phyloP scores from a whole-genome alignment of 2,329 filamentous ascomycete species.

The Pyrenophora seminiperda region DNA sequence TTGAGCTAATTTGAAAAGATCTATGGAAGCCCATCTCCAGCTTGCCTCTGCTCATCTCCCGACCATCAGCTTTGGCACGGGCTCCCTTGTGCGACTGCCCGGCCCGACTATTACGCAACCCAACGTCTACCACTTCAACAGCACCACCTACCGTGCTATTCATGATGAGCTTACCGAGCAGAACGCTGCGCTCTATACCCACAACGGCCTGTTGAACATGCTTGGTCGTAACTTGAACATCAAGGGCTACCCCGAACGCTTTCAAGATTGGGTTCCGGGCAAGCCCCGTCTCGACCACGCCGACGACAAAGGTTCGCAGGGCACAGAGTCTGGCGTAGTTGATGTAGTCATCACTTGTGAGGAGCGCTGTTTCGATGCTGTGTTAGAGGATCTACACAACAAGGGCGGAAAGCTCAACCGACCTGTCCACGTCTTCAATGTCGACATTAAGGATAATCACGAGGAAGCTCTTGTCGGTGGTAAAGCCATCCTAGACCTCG shows the following conservation, averaged over 20 bases:
- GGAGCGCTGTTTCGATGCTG: constrained; percentile 97
- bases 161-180: constrained; percentile 88
- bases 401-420: constrained; percentile 86
- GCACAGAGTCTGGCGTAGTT: constrained; percentile 86
- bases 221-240: constrained; percentile 86
- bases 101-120: constrained; percentile 90
- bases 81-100: constrained; percentile 89
- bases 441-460: constrained; percentile 98
- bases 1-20: constrained; percentile 55
- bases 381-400: constrained; percentile 88
- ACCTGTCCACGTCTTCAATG: constrained; percentile 96
- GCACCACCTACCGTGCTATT: constrained; percentile 92
- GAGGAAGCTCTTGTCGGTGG: constrained; percentile 93
- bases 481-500: constrained; percentile 88
- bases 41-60: constrained; percentile 83
- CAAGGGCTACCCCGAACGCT: constrained; percentile 94
- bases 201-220: constrained; percentile 96
- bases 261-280: constrained; percentile 96
- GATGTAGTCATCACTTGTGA: constrained; percentile 97
- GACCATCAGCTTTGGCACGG: constrained; percentile 97
- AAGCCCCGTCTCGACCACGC: constrained; percentile 74
- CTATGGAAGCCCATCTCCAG: constrained; percentile 98
- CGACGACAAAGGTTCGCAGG: constrained; percentile 75
- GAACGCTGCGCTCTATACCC: constrained; percentile 83
- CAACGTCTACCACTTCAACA: constrained; percentile 98